These are phyloP conservation scores for Phytophthora idaei DNA, from an alignment of 352 stramenopile genomes.

Conservation along the genomic window DNA sequence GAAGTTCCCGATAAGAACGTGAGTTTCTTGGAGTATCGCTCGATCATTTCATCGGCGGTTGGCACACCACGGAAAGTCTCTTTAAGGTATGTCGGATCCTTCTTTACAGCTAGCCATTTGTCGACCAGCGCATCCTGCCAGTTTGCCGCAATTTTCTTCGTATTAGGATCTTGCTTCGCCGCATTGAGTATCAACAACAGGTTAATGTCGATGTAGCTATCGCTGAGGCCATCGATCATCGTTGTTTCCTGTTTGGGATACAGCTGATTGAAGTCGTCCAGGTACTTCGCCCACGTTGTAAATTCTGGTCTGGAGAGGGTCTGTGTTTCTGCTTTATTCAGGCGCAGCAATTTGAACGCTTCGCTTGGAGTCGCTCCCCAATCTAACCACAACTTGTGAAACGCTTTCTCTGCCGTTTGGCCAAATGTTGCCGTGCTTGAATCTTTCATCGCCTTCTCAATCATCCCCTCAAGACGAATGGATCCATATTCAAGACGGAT, in stretches of 20 bases:
- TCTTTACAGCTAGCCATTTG: background rate
- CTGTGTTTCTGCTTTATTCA: background rate
- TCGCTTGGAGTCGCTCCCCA: too few relatives aligned
- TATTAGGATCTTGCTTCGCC: background rate
- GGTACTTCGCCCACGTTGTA: background rate
- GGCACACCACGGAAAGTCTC: background rate
- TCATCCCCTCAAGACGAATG: background rate
- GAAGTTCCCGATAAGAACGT: background rate
- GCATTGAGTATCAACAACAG: background rate
- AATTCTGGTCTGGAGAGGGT: background rate
- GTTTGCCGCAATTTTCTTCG: background rate
- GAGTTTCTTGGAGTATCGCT: background rate
- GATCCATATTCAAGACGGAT: background rate
- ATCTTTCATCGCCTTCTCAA: conserved; percentile 1
- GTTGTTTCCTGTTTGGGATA: background rate
- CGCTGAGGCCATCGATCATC: background rate
- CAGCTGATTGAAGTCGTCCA: background rate
- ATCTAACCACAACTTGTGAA: too few relatives aligned
- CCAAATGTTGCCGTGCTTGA: too few relatives aligned
- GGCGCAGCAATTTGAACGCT: too few relatives aligned
- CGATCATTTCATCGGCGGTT: background rate
- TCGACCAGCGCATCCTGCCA: background rate
- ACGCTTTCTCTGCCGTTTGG: too few relatives aligned
- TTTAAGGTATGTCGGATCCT: background rate
- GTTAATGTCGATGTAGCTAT: background rate